Conservation (phyloP, 2,329 filamentous ascomycete species). For the Zalaria sp. region DNA sequence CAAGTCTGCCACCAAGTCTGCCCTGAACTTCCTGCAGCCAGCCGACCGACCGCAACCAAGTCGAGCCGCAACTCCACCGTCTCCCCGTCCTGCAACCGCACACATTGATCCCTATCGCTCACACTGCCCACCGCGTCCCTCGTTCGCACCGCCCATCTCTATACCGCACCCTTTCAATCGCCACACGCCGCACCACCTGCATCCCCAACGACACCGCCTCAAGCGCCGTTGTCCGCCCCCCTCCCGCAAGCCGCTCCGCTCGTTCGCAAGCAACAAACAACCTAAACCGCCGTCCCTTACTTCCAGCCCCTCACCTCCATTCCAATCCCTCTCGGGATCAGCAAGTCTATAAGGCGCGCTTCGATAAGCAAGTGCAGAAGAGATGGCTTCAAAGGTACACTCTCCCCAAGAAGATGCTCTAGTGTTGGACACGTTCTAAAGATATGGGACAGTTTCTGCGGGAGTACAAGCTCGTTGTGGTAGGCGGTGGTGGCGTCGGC, state of each 20-base stretch:
- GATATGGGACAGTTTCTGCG: conserved; percentile 30
- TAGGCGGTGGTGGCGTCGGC: conserved; percentile 94
- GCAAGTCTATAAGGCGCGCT: not conserved
- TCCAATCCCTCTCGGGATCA: not conserved
- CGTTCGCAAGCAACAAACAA: not conserved
- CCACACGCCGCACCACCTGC: too few relatives aligned
- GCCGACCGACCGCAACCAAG: too few relatives aligned
- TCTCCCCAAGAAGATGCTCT: not conserved
- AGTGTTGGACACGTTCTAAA: not conserved
- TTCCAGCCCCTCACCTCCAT: not conserved
- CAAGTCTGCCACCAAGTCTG: too few relatives aligned
- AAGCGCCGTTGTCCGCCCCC: too few relatives aligned
- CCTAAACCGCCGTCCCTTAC: not conserved
- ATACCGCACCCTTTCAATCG: too few relatives aligned
- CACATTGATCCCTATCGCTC: too few relatives aligned
- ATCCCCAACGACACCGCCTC: too few relatives aligned
- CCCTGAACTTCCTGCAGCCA: too few relatives aligned
- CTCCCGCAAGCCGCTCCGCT: not conserved
- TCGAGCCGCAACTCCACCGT: too few relatives aligned
- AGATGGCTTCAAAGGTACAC: not conserved
- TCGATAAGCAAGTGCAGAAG: not conserved
- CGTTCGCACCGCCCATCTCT: too few relatives aligned
- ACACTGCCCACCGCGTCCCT: too few relatives aligned
- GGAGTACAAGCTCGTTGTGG: conserved; percentile 60
- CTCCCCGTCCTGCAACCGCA: too few relatives aligned